These are phyloP conservation scores for Globisporangium ultimum DNA, from an alignment of 352 stramenopile genomes.

Conservation along the genomic window DNA sequence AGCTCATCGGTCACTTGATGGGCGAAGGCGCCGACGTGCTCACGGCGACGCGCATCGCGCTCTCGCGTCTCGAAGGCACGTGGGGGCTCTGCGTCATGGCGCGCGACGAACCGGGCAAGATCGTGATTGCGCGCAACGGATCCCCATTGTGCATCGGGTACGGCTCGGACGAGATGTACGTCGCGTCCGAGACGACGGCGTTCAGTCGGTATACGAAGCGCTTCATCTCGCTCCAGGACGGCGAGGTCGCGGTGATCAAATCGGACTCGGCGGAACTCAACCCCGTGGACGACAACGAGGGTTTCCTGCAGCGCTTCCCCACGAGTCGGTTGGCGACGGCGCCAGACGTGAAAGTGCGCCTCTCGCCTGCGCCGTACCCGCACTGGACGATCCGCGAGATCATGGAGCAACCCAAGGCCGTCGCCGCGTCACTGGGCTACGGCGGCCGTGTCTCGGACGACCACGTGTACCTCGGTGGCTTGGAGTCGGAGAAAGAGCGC, in stretches of 20 bases:
- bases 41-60: constrained; percentile 87
- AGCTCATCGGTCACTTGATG: constrained; percentile 94
- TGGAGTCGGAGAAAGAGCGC: constrained; percentile 90
- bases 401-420: constrained; percentile 96
- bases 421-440: constrained; percentile 92
- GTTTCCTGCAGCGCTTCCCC: constrained; percentile 78
- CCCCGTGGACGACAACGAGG: constrained; percentile 69
- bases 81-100: constrained; percentile 96
- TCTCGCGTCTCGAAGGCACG: constrained; percentile 92
- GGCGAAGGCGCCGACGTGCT: constrained; percentile 76
- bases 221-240: constrained; percentile 97
- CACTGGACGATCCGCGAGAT: constrained; percentile 97
- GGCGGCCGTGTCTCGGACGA: constrained; percentile 92
- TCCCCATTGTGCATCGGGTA: constrained; percentile 92
- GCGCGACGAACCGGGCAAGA: constrained; percentile 91
- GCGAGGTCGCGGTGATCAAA: constrained; percentile 94
- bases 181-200: constrained; percentile 95
- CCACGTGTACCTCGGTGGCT: constrained; percentile 91
- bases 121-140: constrained; percentile 97
- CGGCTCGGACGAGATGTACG: constrained; percentile 93
- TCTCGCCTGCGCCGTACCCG: constrained; percentile 92
- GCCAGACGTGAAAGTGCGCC: constrained; percentile 93
- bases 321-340: constrained; percentile 89
- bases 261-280: constrained; percentile 93
- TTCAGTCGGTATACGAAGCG: constrained; percentile 96